phyloP scores from a whole-genome alignment of 2,329 filamentous ascomycete genomes.

The Trichoderma citrinoviride region DNA sequence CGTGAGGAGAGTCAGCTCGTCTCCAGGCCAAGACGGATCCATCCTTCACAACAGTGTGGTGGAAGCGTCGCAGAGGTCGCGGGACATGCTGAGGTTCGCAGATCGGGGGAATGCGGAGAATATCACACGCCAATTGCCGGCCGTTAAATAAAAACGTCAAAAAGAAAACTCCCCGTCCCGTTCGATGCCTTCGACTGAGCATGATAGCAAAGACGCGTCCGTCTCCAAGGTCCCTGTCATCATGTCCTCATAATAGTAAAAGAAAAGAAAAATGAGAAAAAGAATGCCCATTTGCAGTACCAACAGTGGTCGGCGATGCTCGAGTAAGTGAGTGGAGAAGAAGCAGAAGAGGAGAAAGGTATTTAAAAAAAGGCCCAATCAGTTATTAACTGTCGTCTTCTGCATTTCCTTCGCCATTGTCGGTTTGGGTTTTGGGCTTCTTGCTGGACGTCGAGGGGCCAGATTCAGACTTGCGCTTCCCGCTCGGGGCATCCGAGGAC shows the following conservation, averaged over 20 bases:
- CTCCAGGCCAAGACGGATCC: constrained; percentile 35
- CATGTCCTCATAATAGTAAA: constrained; percentile 38
- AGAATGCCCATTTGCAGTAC: constrained; percentile 25
- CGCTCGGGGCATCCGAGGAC: constrained; percentile 39
- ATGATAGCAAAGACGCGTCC: constrained; percentile 16
- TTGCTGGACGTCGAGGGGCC: constrained; percentile 51
- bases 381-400: constrained; percentile 42
- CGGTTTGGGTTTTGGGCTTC: constrained; percentile 53
- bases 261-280: constrained; percentile 13
- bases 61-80: background rate
- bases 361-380: background rate
- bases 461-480: constrained; percentile 61
- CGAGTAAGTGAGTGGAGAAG: constrained; percentile 18
- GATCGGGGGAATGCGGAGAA: background rate
- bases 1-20: constrained; percentile 34
- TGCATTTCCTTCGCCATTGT: constrained; percentile 40
- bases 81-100: background rate
- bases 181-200: constrained; percentile 16
- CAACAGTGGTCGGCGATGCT: background rate
- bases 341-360: constrained; percentile 32
- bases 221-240: constrained; percentile 25
- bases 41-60: constrained; percentile 11
- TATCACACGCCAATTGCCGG: constrained; percentile 19
- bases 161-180: constrained; percentile 21
- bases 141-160: constrained; percentile 18